Conservation (phyloP, 768 basidiomycete species). For the Boletus eberwhitei region DNA sequence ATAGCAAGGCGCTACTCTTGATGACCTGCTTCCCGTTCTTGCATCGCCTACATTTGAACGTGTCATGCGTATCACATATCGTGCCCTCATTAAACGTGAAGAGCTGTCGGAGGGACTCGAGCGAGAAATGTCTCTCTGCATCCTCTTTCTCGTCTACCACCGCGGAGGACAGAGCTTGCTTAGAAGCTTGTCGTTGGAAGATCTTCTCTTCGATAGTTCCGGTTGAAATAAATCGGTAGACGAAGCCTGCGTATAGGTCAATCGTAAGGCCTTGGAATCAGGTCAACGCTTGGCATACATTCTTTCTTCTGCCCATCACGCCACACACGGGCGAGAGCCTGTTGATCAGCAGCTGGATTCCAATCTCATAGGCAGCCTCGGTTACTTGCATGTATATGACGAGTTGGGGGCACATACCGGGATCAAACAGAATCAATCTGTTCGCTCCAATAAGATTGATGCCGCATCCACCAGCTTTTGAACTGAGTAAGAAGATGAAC, state of each 20-base stretch:
- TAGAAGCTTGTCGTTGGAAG: constrained; percentile 94
- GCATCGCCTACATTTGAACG: constrained; percentile 95
- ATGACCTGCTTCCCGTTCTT: constrained; percentile 78
- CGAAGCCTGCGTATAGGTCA: constrained; percentile 63
- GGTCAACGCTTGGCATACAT: constrained; percentile 53
- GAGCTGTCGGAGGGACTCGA: constrained; percentile 83
- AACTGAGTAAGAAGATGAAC: constrained; percentile 91
- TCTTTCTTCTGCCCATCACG: constrained; percentile 99
- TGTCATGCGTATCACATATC: constrained; percentile 92
- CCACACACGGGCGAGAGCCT: constrained; percentile 98
- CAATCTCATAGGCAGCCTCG: constrained; percentile 58
- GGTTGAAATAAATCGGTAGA: constrained; percentile 96
- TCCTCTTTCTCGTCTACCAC: constrained; percentile 98
- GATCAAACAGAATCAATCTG: constrained; percentile 92
- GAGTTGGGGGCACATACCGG: constrained; percentile 49
- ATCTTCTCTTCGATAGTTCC: constrained; percentile 99
- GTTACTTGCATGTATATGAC: neutral
- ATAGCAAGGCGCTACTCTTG: constrained; percentile 83
- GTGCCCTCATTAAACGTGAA: constrained; percentile 90
- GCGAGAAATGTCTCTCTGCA: constrained; percentile 90
- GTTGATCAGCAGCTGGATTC: constrained; percentile 98
- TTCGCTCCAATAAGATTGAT: constrained; percentile 98
- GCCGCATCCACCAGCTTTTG: constrained; percentile 94
- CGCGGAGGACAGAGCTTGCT: constrained; percentile 95
- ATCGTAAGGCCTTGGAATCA: neutral